Base-by-base conservation (phyloP, 345 rosid genomes). In the Balakata baccata region DNA sequence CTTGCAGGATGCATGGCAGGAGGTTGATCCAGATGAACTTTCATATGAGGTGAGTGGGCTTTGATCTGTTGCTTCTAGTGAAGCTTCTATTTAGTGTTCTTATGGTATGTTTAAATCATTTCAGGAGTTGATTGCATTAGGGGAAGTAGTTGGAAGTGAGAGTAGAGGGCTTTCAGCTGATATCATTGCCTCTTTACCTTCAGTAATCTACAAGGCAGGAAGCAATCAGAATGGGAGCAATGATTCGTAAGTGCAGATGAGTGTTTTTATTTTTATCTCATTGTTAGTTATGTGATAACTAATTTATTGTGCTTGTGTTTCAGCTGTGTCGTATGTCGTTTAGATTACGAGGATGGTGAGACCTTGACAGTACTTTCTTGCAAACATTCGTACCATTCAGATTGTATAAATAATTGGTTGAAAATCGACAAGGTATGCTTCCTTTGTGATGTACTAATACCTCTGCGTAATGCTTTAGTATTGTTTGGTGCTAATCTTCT, bases 351-450 rank as follows among this genome's bases (percentile, higher is more conserved):
- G 81, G 92, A 91, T 78, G 92, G 80, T 52, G 99, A 96, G 77
- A 85, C 87, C 66, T 74, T 96, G 80, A 90, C 91, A 12, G 56
- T 87, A 63, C 99, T 96, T 75, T 83, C 96, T 57, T 96, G 99
- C 91, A 90, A 89, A 68, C 99, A 96, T 79, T 85, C 96, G 0
- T 96, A 96, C 80, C 99, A 96, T 78, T 81, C 92, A 14, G 99
- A 89, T 66, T 96, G 99, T 88, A 86, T 96, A 80, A 89, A 89
- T 71, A 84, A 91, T 80, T 96, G 99, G 99, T 87, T 96, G 87
- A 83, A 91, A 78, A 93, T 93, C 86, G 93, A 93, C 82, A 96
- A 86, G 97, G 99, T 87, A 77, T 13, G 68, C 4, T 65, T 74
- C 47, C 13, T 38, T 59, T 47, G 22, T 66, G n/a, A 18, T 38